Evolutionary conservation across 2,329 filamentous ascomycete genomes (phyloP).

Genomic region (Zalaria sp.): DNA sequence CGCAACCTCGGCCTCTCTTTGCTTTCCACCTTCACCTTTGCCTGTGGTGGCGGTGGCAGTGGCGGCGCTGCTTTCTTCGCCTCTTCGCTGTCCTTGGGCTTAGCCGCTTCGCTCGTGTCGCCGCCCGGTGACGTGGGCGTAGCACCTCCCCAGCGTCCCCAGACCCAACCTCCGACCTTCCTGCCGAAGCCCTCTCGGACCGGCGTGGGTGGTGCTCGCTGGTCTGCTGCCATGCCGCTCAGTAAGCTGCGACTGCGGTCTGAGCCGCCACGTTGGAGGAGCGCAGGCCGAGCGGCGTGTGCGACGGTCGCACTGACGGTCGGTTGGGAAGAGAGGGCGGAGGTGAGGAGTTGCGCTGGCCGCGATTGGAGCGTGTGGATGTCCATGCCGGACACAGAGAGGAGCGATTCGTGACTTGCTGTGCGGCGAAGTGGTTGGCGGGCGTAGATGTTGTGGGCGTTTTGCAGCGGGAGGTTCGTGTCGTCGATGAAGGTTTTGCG

Average conservation of each 20-base stretch:
- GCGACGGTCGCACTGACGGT: slow-evolving; percentile 22
- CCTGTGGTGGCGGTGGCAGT: neutral
- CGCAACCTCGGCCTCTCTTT: slow-evolving; percentile 28
- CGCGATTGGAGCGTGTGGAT: slow-evolving; percentile 62
- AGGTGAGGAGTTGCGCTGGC: slow-evolving; percentile 57
- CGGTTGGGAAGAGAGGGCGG: slow-evolving; percentile 35
- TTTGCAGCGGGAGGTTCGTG: slow-evolving; percentile 10
- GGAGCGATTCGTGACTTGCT: slow-evolving; percentile 73
- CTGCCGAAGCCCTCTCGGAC: slow-evolving; percentile 27
- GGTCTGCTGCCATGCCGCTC: slow-evolving; percentile 18
- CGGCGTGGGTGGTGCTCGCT: slow-evolving; percentile 18
- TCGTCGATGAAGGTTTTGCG: slow-evolving; percentile 3
- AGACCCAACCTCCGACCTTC: slow-evolving; percentile 51
- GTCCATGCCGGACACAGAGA: slow-evolving; percentile 77
- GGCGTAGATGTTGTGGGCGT: slow-evolving; percentile 22
- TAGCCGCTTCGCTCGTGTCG: slow-evolving; percentile 4
- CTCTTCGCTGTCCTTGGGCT: slow-evolving; percentile 4
- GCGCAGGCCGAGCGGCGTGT: slow-evolving; percentile 17
- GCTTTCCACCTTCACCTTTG: neutral
- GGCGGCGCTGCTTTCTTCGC: neutral
- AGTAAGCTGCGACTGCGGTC: slow-evolving; percentile 15
- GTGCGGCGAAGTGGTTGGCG: slow-evolving; percentile 44
- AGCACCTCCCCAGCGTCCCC: slow-evolving; percentile 45
- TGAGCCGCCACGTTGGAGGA: slow-evolving; percentile 24
- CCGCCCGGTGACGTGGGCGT: slow-evolving; percentile 15